phyloP scores from a whole-genome alignment of 352 stramenopile genomes.

The Blastocystis hominis region DNA sequence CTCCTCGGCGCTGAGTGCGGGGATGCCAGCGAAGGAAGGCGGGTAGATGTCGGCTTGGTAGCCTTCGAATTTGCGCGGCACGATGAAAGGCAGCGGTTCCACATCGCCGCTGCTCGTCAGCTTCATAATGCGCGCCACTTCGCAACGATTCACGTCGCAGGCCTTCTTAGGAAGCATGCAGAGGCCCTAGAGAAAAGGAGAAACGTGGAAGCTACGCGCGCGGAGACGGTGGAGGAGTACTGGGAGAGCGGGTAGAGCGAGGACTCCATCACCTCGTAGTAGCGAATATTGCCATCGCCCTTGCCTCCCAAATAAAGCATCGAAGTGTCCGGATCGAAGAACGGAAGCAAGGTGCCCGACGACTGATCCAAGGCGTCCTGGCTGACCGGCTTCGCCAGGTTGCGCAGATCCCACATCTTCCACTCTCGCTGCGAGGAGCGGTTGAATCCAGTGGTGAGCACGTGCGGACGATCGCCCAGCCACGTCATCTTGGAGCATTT shows the following conservation, averaged over 20 bases:
- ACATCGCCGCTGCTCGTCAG: conserved; percentile 84
- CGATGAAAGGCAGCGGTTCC: conserved; percentile 84
- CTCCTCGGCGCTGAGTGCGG: conserved; percentile 85
- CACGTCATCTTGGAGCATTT: conserved; percentile 95
- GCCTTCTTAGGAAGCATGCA: conserved; percentile 93
- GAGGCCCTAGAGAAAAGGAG: conserved; percentile 76
- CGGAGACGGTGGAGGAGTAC: conserved; percentile 82
- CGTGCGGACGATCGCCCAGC: conserved; percentile 85
- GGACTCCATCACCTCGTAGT: conserved; percentile 92
- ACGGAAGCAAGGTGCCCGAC: conserved; percentile 93
- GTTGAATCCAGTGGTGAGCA: conserved; percentile 92
- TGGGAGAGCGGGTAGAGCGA: conserved; percentile 80
- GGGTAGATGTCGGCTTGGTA: conserved; percentile 99
- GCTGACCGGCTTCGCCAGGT: conserved; percentile 62
- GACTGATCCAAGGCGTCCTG: conserved; percentile 67
- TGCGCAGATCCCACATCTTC: conserved; percentile 80
- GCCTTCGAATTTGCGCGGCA: conserved; percentile 93
- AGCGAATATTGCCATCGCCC: conserved; percentile 96
- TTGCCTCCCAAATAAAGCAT: conserved; percentile 94
- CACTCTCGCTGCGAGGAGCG: conserved; percentile 82
- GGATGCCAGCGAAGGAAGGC: conserved; percentile 80
- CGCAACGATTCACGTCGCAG: conserved; percentile 91
- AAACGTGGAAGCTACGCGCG: conserved; percentile 53
- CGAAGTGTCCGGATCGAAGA: conserved; percentile 92
- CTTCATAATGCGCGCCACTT: conserved; percentile 87